phyloP scores from a whole-genome alignment of 1,139 yeast genomes.

The Blastobotrys indianensis region DNA sequence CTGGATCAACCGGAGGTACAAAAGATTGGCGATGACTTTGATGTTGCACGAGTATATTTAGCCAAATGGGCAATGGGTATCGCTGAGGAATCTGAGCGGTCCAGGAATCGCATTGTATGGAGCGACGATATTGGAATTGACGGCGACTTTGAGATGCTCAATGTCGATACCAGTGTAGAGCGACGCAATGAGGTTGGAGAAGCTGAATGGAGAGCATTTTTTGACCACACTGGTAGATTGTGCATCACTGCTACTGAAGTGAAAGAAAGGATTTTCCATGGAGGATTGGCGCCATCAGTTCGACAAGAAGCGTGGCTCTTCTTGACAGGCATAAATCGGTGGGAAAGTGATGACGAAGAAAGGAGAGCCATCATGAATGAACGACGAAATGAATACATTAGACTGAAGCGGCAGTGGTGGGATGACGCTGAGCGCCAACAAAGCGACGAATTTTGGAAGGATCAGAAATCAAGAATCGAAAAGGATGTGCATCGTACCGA shows the following conservation, averaged over 20 bases:
- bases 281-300: constrained; percentile 61
- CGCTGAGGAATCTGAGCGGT: constrained; percentile 83
- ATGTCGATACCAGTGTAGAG: constrained; percentile 55
- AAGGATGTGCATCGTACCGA: constrained; percentile 94
- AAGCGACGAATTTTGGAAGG: constrained; percentile 72
- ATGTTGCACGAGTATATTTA: constrained; percentile 80
- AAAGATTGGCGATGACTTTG: constrained; percentile 82
- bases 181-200: constrained; percentile 59
- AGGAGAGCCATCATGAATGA: constrained; percentile 54
- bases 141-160: constrained; percentile 62
- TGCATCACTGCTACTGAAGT: constrained; percentile 69
- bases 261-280: constrained; percentile 79
- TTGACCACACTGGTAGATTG: constrained; percentile 72
- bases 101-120: constrained; percentile 47
- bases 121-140: constrained; percentile 49
- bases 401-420: constrained; percentile 64
- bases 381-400: constrained; percentile 57
- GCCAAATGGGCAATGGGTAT: constrained; percentile 98
- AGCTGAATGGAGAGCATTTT: constrained; percentile 82
- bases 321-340: constrained; percentile 74
- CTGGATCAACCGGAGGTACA: constrained; percentile 75
- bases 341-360: constrained; percentile 76
- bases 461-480: constrained; percentile 82
- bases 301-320: constrained; percentile 83
- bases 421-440: constrained; percentile 52